Evolutionary conservation across 2,329 filamentous ascomycete genomes (phyloP).

Genomic region (Claviceps monticola): DNA sequence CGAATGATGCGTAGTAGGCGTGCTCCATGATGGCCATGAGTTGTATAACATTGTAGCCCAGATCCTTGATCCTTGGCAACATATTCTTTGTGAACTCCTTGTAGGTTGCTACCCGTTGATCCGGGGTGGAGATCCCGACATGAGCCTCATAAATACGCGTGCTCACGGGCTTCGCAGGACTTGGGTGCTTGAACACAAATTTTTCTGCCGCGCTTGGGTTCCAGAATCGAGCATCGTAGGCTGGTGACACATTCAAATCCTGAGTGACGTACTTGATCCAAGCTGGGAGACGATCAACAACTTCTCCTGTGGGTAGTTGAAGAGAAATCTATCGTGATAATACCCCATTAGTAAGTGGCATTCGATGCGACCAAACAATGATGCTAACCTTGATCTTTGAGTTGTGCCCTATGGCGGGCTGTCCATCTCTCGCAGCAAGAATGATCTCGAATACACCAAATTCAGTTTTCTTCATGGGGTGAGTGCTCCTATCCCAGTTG

Average conservation of each 20-base stretch:
- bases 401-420: conserved; percentile 74
- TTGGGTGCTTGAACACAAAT: conserved; percentile 73
- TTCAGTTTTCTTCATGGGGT: conserved; percentile 73
- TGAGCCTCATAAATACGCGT: conserved; percentile 97
- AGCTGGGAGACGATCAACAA: conserved; percentile 76
- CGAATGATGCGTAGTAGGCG: conserved; percentile 97
- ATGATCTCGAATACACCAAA: conserved; percentile 81
- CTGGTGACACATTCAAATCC: conserved; percentile 74
- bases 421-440: conserved; percentile 58
- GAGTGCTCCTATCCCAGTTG: conserved; percentile 69
- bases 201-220: conserved; percentile 66
- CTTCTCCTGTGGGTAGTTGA: conserved; percentile 62
- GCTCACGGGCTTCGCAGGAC: conserved; percentile 72
- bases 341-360: not conserved
- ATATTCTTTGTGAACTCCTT: conserved; percentile 93
- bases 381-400: conserved; percentile 78
- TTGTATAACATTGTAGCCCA: conserved; percentile 96
- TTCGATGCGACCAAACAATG: not conserved
- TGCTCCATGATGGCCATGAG: conserved; percentile 99
- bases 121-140: conserved; percentile 89
- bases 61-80: conserved; percentile 74
- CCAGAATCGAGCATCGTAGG: conserved; percentile 95
- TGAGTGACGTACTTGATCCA: conserved; percentile 98
- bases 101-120: conserved; percentile 80
- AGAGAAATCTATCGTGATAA: conserved; percentile 55